Conservation (phyloP, 2,329 filamentous ascomycete genomes). For the Epicoccum sorghinum region DNA sequence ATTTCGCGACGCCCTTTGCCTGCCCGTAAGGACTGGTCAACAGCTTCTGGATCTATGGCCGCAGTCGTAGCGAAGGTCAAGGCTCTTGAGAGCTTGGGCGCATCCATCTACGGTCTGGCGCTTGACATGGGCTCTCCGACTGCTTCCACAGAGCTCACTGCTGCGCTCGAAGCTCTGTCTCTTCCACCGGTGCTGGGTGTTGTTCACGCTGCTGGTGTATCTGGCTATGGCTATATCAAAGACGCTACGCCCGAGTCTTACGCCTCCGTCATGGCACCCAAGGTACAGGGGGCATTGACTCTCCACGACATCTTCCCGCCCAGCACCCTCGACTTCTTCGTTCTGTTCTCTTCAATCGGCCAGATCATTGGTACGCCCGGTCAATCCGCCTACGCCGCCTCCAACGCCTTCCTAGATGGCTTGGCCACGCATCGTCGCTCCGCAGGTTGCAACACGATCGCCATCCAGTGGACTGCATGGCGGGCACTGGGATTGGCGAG, state of each 20-base stretch:
- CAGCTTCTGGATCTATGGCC: constrained; percentile 14
- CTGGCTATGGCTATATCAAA: constrained; percentile 47
- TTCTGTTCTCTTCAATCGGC: constrained; percentile 35
- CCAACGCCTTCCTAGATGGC: constrained; percentile 39
- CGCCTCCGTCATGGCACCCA: constrained; percentile 42
- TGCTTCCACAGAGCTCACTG: constrained; percentile 25
- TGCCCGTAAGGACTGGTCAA: constrained; percentile 40
- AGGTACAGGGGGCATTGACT: constrained; percentile 36
- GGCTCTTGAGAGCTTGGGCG: constrained; percentile 29
- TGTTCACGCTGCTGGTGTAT: constrained; percentile 50
- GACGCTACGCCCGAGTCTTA: constrained; percentile 40
- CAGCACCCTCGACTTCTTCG: constrained; percentile 35
- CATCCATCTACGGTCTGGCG: constrained; percentile 43
- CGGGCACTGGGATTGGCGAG: constrained; percentile 49
- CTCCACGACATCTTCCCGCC: constrained; percentile 36
- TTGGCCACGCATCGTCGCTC: constrained; percentile 33
- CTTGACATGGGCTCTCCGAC: constrained; percentile 44
- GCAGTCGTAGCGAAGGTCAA: constrained; percentile 20
- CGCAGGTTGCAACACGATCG: constrained; percentile 50
- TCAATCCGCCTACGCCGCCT: constrained; percentile 36
- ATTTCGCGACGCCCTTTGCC: constrained; percentile 49
- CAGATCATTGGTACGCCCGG: constrained; percentile 33
- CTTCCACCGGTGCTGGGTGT: constrained; percentile 51
- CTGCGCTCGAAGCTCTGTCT: constrained; percentile 38
- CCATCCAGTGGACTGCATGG: constrained; percentile 55